Evolutionary conservation across 2,329 filamentous ascomycete species (phyloP).

Genomic region (Penicillium sp.): DNA sequence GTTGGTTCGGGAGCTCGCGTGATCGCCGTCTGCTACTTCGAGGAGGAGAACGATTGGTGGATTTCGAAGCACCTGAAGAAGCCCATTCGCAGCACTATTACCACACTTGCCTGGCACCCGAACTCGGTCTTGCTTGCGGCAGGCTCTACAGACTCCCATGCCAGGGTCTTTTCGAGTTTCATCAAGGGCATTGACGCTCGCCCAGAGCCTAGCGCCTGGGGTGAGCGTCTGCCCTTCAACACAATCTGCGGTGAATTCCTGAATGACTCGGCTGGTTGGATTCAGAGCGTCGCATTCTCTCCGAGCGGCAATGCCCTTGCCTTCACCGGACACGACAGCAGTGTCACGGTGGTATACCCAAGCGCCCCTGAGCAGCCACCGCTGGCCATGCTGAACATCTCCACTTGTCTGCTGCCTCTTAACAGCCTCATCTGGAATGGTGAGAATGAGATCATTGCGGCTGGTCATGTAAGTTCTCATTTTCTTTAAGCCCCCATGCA

Average conservation of each 20-base stretch:
- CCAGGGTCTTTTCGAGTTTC: slow-evolving; percentile 89
- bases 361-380: slow-evolving; percentile 87
- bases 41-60: slow-evolving; percentile 99
- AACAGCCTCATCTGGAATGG: slow-evolving; percentile 89
- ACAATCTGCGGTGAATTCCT: slow-evolving; percentile 95
- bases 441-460: slow-evolving; percentile 90
- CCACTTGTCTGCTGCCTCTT: slow-evolving; percentile 86
- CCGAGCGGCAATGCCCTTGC: slow-evolving; percentile 90
- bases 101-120: slow-evolving; percentile 91
- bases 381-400: slow-evolving; percentile 82
- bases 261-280: slow-evolving; percentile 95
- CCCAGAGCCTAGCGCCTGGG: slow-evolving; percentile 86
- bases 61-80: slow-evolving; percentile 99
- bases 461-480: slow-evolving; percentile 66
- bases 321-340: slow-evolving; percentile 93
- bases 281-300: slow-evolving; percentile 89
- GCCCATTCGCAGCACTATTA: slow-evolving; percentile 95
- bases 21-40: slow-evolving; percentile 97
- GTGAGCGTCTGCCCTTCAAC: slow-evolving; percentile 93
- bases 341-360: slow-evolving; percentile 93
- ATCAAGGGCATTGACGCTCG: slow-evolving; percentile 90
- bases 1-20: slow-evolving; percentile 93
- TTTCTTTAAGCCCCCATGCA: neutral
- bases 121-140: slow-evolving; percentile 94
- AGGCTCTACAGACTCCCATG: slow-evolving; percentile 95